Percentiles rank a stretch among this genome's conserved stretches.
Evolutionary conservation across 202 grass and related monocot genomes (phyloP).

Genomic region (Setaria italica): DNA sequence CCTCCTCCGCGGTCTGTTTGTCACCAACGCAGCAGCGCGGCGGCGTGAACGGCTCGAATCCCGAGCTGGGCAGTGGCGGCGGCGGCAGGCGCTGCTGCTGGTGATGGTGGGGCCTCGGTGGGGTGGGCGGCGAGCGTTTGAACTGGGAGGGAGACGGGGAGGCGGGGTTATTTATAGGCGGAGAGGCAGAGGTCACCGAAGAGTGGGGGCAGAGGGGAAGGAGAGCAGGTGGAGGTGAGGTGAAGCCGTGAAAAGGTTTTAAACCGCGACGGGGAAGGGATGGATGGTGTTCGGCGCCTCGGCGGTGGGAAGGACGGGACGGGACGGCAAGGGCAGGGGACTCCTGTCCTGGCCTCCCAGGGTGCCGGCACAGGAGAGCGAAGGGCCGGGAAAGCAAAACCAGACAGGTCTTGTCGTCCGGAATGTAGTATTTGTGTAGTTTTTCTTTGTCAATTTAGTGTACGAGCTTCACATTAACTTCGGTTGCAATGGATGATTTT

Average conservation of each 20-base stretch:
- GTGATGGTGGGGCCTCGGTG: neutral
- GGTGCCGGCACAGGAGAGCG: too few species aligned
- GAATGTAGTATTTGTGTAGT: too few species aligned
- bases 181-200: neutral
- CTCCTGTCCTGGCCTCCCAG: too few species aligned
- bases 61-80: neutral
- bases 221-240: neutral
- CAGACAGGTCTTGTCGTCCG: too few species aligned
- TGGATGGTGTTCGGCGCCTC: neutral
- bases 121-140: slow-evolving; percentile 3
- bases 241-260: slow-evolving; percentile 3
- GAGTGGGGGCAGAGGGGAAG: neutral
- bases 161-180: slow-evolving; percentile 17
- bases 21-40: too few species aligned
- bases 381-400: too few species aligned
- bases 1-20: too few species aligned
- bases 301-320: slow-evolving; percentile 5
- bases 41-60: neutral
- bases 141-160: slow-evolving; percentile 5
- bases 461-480: too few species aligned
- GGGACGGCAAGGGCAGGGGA: neutral
- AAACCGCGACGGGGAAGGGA: neutral
- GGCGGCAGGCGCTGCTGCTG: neutral
- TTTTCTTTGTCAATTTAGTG: too few species aligned
- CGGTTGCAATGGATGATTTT: too few species aligned